Evolutionary conservation across 176 grass and related monocot genomes (phyloP).

Genomic region (Musa beccarii): DNA sequence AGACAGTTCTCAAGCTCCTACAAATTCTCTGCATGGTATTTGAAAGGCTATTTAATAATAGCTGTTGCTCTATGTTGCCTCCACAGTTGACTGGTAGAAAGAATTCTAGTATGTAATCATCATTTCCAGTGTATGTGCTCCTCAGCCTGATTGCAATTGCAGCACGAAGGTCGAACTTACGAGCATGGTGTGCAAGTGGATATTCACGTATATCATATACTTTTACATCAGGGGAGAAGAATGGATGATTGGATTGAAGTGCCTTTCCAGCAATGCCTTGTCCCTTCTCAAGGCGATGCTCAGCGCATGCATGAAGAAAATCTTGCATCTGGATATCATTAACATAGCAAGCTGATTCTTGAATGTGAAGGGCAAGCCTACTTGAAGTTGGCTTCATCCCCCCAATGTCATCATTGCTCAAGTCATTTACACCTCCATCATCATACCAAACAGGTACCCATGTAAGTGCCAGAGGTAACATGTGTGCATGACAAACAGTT

Average conservation of each 20-base stretch:
- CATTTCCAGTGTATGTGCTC: slow-evolving; percentile 41
- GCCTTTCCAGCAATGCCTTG: slow-evolving; percentile 64
- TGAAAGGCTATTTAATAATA: slow-evolving; percentile 40
- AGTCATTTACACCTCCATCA: neutral
- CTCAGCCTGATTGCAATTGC: slow-evolving; percentile 47
- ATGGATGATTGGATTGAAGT: slow-evolving; percentile 39
- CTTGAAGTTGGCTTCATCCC: neutral
- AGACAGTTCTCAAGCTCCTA: slow-evolving; percentile 46
- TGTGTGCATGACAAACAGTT: slow-evolving; percentile 25
- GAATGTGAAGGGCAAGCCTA: slow-evolving; percentile 1
- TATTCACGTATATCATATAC: slow-evolving; percentile 33
- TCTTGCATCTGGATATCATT: slow-evolving; percentile 33
- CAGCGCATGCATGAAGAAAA: slow-evolving; percentile 43
- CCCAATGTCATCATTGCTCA: neutral
- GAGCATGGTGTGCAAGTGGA: slow-evolving; percentile 56
- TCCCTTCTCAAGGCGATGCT: slow-evolving; percentile 30
- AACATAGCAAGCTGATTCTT: slow-evolving; percentile 37
- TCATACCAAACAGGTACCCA: slow-evolving; percentile 17
- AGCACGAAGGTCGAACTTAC: slow-evolving; percentile 43
- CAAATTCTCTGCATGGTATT: slow-evolving; percentile 38
- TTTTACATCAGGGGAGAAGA: slow-evolving; percentile 49
- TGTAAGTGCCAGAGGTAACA: slow-evolving; percentile 25
- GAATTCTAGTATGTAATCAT: slow-evolving; percentile 59
- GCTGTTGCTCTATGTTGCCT: slow-evolving; percentile 39
- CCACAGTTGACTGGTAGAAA: slow-evolving; percentile 50